Evolutionary conservation across 345 rosid genomes (phyloP), one percentile per base, ranked within the genome.

Genomic region (Citrus mangshanensis): DNA sequence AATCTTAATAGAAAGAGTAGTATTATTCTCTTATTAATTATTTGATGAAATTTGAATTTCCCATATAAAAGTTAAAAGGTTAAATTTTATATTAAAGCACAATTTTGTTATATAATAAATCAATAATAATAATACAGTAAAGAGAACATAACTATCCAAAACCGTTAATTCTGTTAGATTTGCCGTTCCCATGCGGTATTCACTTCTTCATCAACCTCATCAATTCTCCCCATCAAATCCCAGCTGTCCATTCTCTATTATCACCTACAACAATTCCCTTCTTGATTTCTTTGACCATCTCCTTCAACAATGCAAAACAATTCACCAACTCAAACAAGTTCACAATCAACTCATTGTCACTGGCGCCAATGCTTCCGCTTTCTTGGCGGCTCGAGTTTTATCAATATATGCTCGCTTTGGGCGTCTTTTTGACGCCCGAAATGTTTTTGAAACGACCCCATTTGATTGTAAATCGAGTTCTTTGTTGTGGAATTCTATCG

Each of bases 341-440:
- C 93, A 89, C 38, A 68, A 88, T 24, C 89, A 81, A 74, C 37
- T 83, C 75, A 73, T 86, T 61, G 21, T 84, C 78, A 80, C 86
- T 3, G 87, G 85, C 54, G 27, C 70, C 4, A 14, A 58, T 79
- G 9, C 73, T 42, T 85, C 89, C 12, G 90, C 84, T 28, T 89
- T 92, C 87, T 46, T 91, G 88, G 85, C 85, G n/a, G 87, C 93
- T n/a, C 84, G 88, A 65, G 8, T 89, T 30, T 72, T 91, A 10
- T 86, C 93, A 19, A 78, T 77, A 21, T 93, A 91, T 78, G 78
- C 88, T 55, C 84, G 86, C 24, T 86, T 85, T 4, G 93, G 92
- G 22, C 80, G 67, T 21, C 55, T 89, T 9, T 72, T 30, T 35
- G 75, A 81, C 77, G 93, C 93, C 5, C 86, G 81, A 25, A 85